A percentile compares a stretch with the other conserved stretches of the same genome.
Conservation (phyloP, 2,329 filamentous ascomycete species). For the Penicillium corylophilum region DNA sequence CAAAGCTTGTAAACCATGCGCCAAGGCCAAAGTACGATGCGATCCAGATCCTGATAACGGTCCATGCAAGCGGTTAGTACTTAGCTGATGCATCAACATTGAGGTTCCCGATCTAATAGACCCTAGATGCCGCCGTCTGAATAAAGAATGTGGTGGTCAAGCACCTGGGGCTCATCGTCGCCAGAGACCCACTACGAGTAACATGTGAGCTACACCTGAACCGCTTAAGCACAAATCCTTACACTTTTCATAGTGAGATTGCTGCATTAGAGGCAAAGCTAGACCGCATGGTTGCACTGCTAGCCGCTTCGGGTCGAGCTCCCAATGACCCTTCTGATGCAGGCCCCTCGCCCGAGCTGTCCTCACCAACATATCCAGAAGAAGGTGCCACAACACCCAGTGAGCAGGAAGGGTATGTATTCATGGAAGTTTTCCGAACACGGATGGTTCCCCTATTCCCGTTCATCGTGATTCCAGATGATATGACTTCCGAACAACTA, state of each 20-base stretch:
- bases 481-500: slow-evolving; percentile 18
- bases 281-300: slow-evolving; percentile 26
- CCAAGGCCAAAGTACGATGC: slow-evolving; percentile 24
- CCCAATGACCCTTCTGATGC: slow-evolving; percentile 4
- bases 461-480: slow-evolving; percentile 22
- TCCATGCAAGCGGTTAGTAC: slow-evolving; percentile 17
- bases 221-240: neutral
- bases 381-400: slow-evolving; percentile 1
- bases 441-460: slow-evolving; percentile 27
- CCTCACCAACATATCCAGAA: neutral
- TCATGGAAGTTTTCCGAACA: slow-evolving; percentile 13
- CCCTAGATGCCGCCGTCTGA: slow-evolving; percentile 29
- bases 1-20: slow-evolving; percentile 21
- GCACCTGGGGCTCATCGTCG: slow-evolving; percentile 26
- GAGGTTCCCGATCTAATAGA: neutral
- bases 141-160: slow-evolving; percentile 27
- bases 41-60: slow-evolving; percentile 11
- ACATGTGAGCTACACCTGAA: slow-evolving; percentile 7
- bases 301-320: slow-evolving; percentile 18
- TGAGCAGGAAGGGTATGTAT: slow-evolving; percentile 9
- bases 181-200: neutral
- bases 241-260: slow-evolving; percentile 20
- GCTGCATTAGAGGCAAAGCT: slow-evolving; percentile 27
- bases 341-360: slow-evolving; percentile 3
- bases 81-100: neutral